A percentile compares a stretch with the other conserved stretches of the same genome.
Evolutionary conservation across 495 filamentous ascomycete species (phyloP).

Genomic region (Tuber indicum): DNA sequence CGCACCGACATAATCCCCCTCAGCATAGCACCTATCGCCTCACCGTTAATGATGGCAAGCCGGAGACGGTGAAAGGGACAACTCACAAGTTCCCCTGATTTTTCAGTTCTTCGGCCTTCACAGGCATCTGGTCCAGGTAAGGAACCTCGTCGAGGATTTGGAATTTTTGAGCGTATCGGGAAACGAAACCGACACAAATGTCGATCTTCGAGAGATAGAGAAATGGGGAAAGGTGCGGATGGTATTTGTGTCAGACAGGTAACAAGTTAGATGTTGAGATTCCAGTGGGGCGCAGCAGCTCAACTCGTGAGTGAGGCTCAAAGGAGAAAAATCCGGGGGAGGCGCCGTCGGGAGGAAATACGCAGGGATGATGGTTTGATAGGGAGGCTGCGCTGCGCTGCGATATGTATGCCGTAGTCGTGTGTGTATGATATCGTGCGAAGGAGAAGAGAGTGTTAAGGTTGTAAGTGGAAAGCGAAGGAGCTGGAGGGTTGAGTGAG

Average conservation of each 20-base stretch:
- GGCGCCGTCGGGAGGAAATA: not conserved
- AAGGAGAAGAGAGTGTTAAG: not conserved
- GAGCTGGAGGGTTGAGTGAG: not conserved
- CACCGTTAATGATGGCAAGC: conserved; percentile 1
- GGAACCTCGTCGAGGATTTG: conserved; percentile 1
- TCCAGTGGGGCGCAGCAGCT: not conserved
- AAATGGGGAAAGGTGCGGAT: not conserved
- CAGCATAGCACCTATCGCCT: conserved; percentile 52
- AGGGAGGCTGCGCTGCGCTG: not conserved
- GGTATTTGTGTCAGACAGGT: not conserved
- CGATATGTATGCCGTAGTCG: not conserved
- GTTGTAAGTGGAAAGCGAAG: not conserved
- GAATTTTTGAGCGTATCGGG: not conserved
- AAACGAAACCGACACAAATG: not conserved
- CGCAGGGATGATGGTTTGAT: not conserved
- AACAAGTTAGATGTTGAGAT: not conserved
- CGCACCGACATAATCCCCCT: conserved; percentile 64
- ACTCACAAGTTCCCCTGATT: conserved; percentile 55
- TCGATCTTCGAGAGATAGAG: not conserved
- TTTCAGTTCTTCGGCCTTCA: conserved; percentile 47
- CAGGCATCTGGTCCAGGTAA: conserved; percentile 10
- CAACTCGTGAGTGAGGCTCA: not conserved
- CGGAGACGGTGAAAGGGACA: conserved; percentile 5
- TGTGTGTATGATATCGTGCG: not conserved
- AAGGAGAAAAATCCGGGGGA: not conserved